Conservation (phyloP, 495 filamentous ascomycete genomes). For the Collariella sp. region DNA sequence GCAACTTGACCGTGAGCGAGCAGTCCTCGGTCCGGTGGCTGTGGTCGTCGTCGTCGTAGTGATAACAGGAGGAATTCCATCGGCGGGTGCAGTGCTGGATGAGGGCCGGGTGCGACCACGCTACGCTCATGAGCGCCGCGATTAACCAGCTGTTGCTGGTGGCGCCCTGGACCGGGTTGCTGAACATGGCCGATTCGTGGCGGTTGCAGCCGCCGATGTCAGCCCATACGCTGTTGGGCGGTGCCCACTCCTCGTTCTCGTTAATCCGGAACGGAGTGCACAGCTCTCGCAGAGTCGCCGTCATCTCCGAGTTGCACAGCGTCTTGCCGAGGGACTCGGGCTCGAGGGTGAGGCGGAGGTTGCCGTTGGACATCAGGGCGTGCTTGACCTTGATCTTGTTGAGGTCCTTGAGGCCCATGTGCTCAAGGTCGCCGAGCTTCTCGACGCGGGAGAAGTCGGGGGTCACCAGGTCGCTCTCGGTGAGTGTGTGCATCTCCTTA, state of each 20-base stretch:
- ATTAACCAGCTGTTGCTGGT: constrained; percentile 29
- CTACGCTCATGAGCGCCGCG: constrained; percentile 31
- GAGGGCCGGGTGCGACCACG: constrained; percentile 27
- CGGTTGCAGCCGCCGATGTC: constrained; percentile 17
- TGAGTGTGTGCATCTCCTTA: constrained; percentile 29
- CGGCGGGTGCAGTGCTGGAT: constrained; percentile 23
- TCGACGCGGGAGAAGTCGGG: constrained; percentile 27
- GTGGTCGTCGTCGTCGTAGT: not conserved
- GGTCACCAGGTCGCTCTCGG: constrained; percentile 30
- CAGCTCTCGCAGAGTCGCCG: constrained; percentile 28
- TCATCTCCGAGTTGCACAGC: constrained; percentile 25
- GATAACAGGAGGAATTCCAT: not conserved
- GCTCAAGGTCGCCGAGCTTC: constrained; percentile 26
- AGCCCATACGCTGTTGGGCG: constrained; percentile 26
- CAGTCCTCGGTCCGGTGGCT: not conserved
- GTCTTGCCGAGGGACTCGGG: constrained; percentile 19
- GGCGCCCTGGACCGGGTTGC: constrained; percentile 32
- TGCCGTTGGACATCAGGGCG: constrained; percentile 30
- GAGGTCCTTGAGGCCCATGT: constrained; percentile 26
- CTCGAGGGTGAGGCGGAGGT: constrained; percentile 28
- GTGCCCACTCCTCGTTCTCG: constrained; percentile 19
- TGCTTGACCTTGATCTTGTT: constrained; percentile 25
- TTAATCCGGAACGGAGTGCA: constrained; percentile 24
- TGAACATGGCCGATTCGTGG: constrained; percentile 22
- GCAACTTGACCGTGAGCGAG: constrained; percentile 22